Evolutionary conservation across 768 basidiomycete genomes (phyloP), one percentile per base, ranked within the genome.

Genomic region (Coprinopsis strossmayeri): DNA sequence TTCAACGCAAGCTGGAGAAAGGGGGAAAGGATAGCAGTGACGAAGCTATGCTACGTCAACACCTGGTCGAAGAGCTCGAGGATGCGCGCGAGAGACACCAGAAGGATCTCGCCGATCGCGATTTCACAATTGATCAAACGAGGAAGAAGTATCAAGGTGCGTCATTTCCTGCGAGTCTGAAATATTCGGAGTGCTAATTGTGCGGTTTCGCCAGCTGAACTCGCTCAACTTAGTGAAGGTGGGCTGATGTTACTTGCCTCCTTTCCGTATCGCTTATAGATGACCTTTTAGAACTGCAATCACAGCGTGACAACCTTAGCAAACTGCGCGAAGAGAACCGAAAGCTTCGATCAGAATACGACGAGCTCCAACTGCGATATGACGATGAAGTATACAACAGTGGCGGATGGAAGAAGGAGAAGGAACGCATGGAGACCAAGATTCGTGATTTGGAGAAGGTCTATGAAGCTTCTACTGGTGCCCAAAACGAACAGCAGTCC

Each of bases 91-190:
- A 85, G 49, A 82, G 82, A 47, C 82, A 91, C 59, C 79, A 82
- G 59, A 84, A 90, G 57, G 87, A 91, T 53, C 72, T 90, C n/a
- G 70, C 78, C 1, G 86, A 90, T 53, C 77, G 86, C 3, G 87
- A 90, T 62, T 87, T 89, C 60, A 68, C 82, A 10, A 73, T 78
- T 26, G 83, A 89, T 54, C 88, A 90, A 61, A 89, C 87, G 2
- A 77, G 84, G 53, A 87, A 90, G 72, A 90, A 88, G 61, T 90
- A 91, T 57, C 88, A 91, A 74, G 79, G 87, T 84, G 64, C 48
- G 62, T 45, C 34, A 20, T 26, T n/a, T 1, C 34, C n/a, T 24
- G 10, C 15, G 21, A 13, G 24, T 13, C 11, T 24, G 5, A 42
- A 32, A 20, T 25, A 13, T n/a, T 45, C n/a, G 11, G 13, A 15